A percentile compares a stretch with the other conserved stretches of the same genome.
Conservation (phyloP, 129 eudicot genomes). For the Oenanthe sinensis region DNA sequence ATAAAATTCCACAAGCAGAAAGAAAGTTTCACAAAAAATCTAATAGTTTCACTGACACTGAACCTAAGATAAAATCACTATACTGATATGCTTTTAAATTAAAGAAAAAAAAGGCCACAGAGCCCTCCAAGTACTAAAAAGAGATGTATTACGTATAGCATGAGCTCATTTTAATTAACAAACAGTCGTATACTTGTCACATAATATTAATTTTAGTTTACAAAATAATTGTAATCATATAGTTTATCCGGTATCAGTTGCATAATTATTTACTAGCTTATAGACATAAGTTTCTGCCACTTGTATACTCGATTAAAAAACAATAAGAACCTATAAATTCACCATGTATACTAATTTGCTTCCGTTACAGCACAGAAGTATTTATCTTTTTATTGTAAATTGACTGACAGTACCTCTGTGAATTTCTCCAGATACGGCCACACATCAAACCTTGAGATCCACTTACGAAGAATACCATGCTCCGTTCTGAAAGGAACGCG, state of each 20-base stretch:
- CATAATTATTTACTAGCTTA: background rate
- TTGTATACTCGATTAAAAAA: background rate
- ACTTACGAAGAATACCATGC: constrained; percentile 72
- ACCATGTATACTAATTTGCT: background rate
- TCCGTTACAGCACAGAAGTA: background rate
- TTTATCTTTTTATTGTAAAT: background rate
- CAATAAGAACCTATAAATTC: background rate
- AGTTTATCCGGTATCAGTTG: background rate
- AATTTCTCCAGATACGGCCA: constrained; percentile 97
- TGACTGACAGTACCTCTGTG: constrained; percentile 51
- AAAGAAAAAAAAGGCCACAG: background rate
- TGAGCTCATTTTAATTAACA: background rate
- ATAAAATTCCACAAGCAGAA: constrained; percentile 9
- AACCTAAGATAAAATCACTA: background rate
- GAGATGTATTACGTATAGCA: background rate
- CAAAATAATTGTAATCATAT: background rate
- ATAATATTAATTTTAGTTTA: no score
- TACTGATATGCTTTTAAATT: background rate
- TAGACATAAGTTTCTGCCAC: background rate
- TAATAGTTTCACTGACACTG: background rate
- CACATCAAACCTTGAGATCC: constrained; percentile 98
- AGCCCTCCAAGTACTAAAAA: background rate
- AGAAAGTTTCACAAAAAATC: background rate
- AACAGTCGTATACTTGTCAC: background rate
- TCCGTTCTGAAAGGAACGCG: constrained; percentile 89